Evolutionary conservation across 768 basidiomycete genomes (phyloP), one percentile per base, ranked within the genome.

Genomic region (Rhodocollybia butyracea): DNA sequence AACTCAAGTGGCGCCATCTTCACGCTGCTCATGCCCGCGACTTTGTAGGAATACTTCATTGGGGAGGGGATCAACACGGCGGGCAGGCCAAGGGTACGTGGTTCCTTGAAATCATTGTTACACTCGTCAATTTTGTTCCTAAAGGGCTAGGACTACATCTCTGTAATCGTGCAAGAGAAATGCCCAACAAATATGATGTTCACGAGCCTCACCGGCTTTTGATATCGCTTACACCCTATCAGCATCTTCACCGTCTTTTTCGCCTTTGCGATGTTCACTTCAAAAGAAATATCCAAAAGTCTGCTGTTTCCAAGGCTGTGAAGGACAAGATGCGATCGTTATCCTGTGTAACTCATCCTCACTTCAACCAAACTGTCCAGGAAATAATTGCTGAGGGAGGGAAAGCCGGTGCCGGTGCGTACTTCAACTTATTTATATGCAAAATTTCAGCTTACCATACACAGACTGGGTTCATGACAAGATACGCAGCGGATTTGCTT

Each of bases 211-310:
- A 43, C 30, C 40, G 40, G 7, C 43, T 45, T 2, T 15, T 55
- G 13, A 13, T 40, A 17, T 24, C 42, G 21, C 40, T 59, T 15
- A 6, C 24, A 15, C 42, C 43, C 7, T 59, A 59, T 43, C 46
- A 59, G 21, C 57, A 59, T n/a, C 46, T 59, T 17, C 46, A 32
- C 12, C 57, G 57, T 21, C 3, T 59, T 19, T 39, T 55, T 19
- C 47, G 54, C 5, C 22, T 58, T 3, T 60, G 60, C 27, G 30
- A 6, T 3, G 54, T 52, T 46, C 60, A 60, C 29, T 36, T 54
- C 30, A 27, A 31, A 15, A 40, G 60, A 2, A 58, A 58, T 34
- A 58, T 60, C 19, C 10, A 21, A 8, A 24, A 43, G 11, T 36
- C 34, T 36, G 17, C 34, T 8, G 17, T 36, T 36, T 36, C 34